These are phyloP conservation scores for Fusarium agapanthi DNA, from an alignment of 2,329 filamentous ascomycete genomes.

Conservation along the genomic window DNA sequence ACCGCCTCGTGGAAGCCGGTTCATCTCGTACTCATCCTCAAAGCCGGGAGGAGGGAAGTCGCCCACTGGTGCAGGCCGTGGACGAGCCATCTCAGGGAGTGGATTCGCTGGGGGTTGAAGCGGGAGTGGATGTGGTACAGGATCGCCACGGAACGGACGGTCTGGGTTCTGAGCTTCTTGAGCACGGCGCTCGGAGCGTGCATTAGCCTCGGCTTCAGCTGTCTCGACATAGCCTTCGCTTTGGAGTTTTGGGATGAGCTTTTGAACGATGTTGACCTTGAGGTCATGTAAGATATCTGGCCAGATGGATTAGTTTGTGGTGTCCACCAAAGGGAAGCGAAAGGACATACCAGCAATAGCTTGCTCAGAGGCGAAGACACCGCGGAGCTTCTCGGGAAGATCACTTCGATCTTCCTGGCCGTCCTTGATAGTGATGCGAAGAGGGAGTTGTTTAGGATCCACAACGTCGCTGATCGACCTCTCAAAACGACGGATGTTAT, in stretches of 20 bases:
- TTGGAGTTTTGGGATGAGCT: constrained; percentile 77
- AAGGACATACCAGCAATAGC: constrained; percentile 61
- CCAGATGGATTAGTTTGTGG: not conserved
- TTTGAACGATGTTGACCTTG: constrained; percentile 84
- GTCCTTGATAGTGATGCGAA: constrained; percentile 62
- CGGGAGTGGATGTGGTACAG: constrained; percentile 63
- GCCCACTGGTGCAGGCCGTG: constrained; percentile 69
- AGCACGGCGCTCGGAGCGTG: constrained; percentile 51
- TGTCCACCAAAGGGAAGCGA: no score
- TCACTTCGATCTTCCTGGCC: constrained; percentile 59
- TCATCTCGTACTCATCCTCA: constrained; percentile 90
- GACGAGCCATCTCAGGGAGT: constrained; percentile 65
- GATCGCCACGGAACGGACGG: constrained; percentile 51
- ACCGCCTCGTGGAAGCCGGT: constrained; percentile 60
- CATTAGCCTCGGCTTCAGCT: constrained; percentile 54
- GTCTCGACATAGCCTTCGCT: constrained; percentile 81
- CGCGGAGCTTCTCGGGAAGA: constrained; percentile 58
- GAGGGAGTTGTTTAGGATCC: constrained; percentile 63
- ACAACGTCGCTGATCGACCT: constrained; percentile 77
- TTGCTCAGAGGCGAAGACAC: constrained; percentile 77
- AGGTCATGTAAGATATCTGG: constrained; percentile 74
- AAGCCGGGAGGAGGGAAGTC: constrained; percentile 90
- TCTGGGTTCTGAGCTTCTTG: constrained; percentile 50
- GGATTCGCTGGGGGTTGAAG: constrained; percentile 74
- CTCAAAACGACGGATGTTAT: constrained; percentile 83